These are phyloP conservation scores for Cardamine occulta DNA, from an alignment of 345 rosid genomes.

Conservation along the genomic window DNA sequence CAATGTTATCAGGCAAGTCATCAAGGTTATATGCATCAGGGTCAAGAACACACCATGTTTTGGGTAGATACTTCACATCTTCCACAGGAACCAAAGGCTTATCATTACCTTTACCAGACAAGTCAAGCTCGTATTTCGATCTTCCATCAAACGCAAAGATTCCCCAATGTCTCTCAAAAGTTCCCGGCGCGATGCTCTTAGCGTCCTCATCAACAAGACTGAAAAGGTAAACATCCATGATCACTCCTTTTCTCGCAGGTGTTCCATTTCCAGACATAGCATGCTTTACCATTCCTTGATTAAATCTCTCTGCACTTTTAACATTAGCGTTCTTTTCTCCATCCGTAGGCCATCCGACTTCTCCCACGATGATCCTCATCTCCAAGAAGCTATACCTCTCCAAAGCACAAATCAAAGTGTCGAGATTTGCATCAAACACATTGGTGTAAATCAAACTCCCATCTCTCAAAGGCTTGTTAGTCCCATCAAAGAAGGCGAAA, in stretches of 20 bases:
- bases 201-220: slow-evolving; percentile 68
- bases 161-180: slow-evolving; percentile 81
- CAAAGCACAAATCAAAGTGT: slow-evolving; percentile 67
- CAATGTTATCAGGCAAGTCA: slow-evolving; percentile 54
- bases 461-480: slow-evolving; percentile 57
- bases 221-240: slow-evolving; percentile 64
- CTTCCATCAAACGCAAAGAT: slow-evolving; percentile 67
- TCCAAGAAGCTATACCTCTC: slow-evolving; percentile 65
- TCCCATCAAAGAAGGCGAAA: slow-evolving; percentile 74
- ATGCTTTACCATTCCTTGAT: slow-evolving; percentile 63
- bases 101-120: slow-evolving; percentile 49
- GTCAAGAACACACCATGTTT: slow-evolving; percentile 69
- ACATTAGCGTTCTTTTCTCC: slow-evolving; percentile 63
- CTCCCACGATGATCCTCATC: slow-evolving; percentile 70
- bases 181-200: slow-evolving; percentile 69
- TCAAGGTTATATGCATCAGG: slow-evolving; percentile 45
- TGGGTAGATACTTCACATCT: slow-evolving; percentile 58
- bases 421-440: slow-evolving; percentile 78
- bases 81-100: slow-evolving; percentile 56
- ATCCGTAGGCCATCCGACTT: slow-evolving; percentile 88
- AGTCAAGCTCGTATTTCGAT: slow-evolving; percentile 63
- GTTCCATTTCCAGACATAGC: slow-evolving; percentile 66
- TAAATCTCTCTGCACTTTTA: slow-evolving; percentile 59
- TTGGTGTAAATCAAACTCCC: slow-evolving; percentile 59
- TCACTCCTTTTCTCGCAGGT: slow-evolving; percentile 58